Evolutionary conservation across 208 protist species (phyloP), one percentile per base, ranked within the genome.

Genomic region (Acanthamoeba quina): DNA sequence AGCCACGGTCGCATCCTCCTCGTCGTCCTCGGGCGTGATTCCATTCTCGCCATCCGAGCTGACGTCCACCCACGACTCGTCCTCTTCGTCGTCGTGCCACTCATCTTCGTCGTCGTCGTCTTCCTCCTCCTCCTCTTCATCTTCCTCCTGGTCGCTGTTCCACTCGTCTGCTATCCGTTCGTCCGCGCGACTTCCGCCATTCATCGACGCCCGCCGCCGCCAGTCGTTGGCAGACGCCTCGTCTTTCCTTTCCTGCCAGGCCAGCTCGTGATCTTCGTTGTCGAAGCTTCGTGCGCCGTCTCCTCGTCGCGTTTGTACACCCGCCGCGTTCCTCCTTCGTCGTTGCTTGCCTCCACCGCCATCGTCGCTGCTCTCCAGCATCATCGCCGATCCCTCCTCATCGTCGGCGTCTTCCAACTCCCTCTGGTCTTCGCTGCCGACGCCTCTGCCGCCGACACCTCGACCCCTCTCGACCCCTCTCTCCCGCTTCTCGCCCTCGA

Each of bases 271-370:
- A 52, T 80, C 26, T 34, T 47, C 70, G 24, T 47, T 24, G 70
- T 34, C 70, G 11, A n/a, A 41, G 44, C 74, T 21, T 56, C 74
- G 74, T 29, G 31, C 74, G 10, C 44, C 19, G 34, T 56, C 19
- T 26, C 74, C 44, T 83, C 74, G 74, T 56, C 47, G 74, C 37
- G 47, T 83, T 83, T 83, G 74, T 83, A 83, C 44, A 83, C 72
- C 41, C 3, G 58, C 21, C 58, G 58, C 58, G 66, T 2, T n/a
- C 66, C 34, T 31, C 66, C 6, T 21, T 31, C 26, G 66, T 74
- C 66, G 31, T 74, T 10, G n/a, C 11, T 26, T 1, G 24, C 6
- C 9, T 3, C 3, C 2, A 4, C 1, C 9, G 44, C 66, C 21
- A 44, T 74, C 66, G 29, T 7, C 29, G 34, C 29, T 19, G 31